Base-by-base conservation (phyloP, 2,329 filamentous ascomycete species). In the Claviceps quebecensis region DNA sequence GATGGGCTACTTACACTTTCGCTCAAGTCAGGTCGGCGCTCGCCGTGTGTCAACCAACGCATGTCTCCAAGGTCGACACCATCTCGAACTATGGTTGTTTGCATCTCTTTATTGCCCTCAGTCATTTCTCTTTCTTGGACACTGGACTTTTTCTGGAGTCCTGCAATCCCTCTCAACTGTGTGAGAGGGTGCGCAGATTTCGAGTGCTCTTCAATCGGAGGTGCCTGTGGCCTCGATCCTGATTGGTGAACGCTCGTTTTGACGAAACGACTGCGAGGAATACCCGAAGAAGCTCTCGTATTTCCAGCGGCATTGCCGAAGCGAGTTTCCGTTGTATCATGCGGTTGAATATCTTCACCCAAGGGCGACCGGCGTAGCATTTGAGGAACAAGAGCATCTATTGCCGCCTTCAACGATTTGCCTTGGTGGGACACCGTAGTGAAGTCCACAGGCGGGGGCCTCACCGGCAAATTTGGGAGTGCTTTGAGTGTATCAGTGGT, bases 31-130 rank as follows among this genome's bases (percentile, higher is more conserved):
- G 48, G 39, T 44, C 3, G 68, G 16, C 7, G 46, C 36, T 39
- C 36, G 7, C 17, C 36, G 11, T 11, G 7, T 29, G 16, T 16
- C 34, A 5, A 38, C 11, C 13, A 17, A 29, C 59, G 63, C 0
- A 77, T 75, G 52, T 81, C 67, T 50, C 79, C 67, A 55, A 78
- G 79, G 38, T 75, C 68, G 51, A 79, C 77, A 48, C 74, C 69
- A 53, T 78, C 80, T 48, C 80, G 62, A 50, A 78, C 72, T 71
- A 80, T 73, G 45, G 79, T 70, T 4, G 72, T 78, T 53, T 73
- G 70, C 23, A 48, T 52, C 52, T 45, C 48, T 8, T 52, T 4
- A 50, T 54, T 55, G 13, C 67, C 67, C 29, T 62, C 58, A 14
- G 57, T 54, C 51, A 5, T 13, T 16, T 16, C 61, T 65, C 68